phyloP scores from a whole-genome alignment of 2,329 filamentous ascomycete species.

The Phymatotrichopsis omnivora region DNA sequence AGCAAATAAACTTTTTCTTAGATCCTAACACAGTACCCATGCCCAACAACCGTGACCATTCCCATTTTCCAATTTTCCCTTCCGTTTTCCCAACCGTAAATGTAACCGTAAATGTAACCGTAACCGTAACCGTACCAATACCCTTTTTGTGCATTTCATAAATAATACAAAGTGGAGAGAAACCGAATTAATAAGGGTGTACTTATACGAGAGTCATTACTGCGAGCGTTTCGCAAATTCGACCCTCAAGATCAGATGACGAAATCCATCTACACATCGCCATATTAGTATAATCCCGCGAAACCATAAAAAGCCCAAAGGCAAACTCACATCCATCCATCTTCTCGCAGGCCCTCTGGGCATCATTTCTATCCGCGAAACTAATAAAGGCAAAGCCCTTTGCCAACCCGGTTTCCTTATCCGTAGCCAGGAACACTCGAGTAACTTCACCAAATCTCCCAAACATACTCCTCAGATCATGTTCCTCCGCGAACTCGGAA shows the following conservation, averaged over 20 bases:
- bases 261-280: constrained; percentile 54
- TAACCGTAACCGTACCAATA: too few species aligned
- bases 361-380: constrained; percentile 81
- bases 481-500: constrained; percentile 93
- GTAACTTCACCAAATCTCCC: constrained; percentile 94
- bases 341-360: constrained; percentile 86
- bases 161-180: too few species aligned
- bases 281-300: constrained; percentile 3
- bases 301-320: not conserved
- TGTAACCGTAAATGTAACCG: too few species aligned
- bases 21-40: too few species aligned
- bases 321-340: constrained; percentile 74
- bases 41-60: too few species aligned
- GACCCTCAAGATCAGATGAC: constrained; percentile 75
- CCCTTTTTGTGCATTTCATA: too few species aligned
- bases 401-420: constrained; percentile 86
- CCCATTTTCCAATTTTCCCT: too few species aligned
- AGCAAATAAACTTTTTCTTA: too few species aligned
- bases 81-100: too few species aligned
- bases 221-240: constrained; percentile 92
- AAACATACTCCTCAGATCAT: constrained; percentile 94
- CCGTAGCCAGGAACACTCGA: constrained; percentile 94
- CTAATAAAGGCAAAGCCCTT: constrained; percentile 99
- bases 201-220: not conserved
- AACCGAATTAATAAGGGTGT: not conserved